These are phyloP conservation scores for Crithidia mellificae DNA, from an alignment of 208 protist species.

Conservation along the genomic window DNA sequence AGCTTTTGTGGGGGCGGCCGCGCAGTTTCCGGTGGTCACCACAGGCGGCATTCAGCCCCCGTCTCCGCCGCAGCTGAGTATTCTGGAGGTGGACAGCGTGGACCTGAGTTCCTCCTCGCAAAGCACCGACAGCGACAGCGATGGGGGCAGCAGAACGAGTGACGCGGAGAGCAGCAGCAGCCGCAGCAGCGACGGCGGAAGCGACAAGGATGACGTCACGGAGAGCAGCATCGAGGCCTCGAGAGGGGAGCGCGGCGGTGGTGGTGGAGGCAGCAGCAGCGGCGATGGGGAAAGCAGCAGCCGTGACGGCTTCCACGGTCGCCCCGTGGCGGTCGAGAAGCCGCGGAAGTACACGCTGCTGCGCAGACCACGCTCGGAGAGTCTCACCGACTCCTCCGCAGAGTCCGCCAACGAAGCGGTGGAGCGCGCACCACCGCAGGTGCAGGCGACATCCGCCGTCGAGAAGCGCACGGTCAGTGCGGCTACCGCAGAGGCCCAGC, in stretches of 20 bases:
- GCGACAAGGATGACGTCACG: too few species aligned
- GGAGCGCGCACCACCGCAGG: not conserved
- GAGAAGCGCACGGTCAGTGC: too few species aligned
- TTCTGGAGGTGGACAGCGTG: conserved; percentile 16
- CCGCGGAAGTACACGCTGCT: not conserved
- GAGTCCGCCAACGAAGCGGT: not conserved
- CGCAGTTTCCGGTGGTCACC: not conserved
- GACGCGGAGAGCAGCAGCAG: not conserved
- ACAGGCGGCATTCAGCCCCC: not conserved
- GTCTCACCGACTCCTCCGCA: not conserved
- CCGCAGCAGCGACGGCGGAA: too few species aligned
- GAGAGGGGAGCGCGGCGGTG: too few species aligned
- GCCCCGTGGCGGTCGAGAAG: not conserved
- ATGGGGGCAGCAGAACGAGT: not conserved
- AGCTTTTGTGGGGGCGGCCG: not conserved
- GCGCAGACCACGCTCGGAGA: not conserved
- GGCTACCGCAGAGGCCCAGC: too few species aligned
- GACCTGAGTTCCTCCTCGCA: not conserved
- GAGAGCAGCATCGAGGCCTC: too few species aligned
- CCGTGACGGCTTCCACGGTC: not conserved
- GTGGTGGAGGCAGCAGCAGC: not conserved
- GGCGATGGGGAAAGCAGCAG: not conserved
- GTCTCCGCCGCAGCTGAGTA: conserved; percentile 1
- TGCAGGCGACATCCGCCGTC: too few species aligned
- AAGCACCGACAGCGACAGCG: not conserved